Percentiles rank a stretch among this genome's conserved stretches.
Evolutionary conservation across 2,329 filamentous ascomycete genomes (phyloP).

Genomic region (Sarocladium strictum): DNA sequence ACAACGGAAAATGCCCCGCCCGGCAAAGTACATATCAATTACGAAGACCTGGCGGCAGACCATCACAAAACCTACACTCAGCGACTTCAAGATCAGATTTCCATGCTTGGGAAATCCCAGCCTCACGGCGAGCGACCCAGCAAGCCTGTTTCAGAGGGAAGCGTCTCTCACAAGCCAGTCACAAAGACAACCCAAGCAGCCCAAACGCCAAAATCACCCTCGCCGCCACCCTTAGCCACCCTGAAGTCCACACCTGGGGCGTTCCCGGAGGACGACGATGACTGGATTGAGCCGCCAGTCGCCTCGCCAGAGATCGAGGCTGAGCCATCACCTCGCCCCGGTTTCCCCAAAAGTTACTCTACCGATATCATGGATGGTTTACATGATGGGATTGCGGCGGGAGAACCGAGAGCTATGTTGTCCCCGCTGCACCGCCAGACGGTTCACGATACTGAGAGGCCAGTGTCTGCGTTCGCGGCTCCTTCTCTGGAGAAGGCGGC

Average conservation of each 20-base stretch:
- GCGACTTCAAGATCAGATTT: slow-evolving; percentile 87
- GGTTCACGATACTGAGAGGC: neutral
- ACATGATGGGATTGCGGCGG: slow-evolving; percentile 29
- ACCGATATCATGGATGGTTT: slow-evolving; percentile 56
- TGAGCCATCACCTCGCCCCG: slow-evolving; percentile 33
- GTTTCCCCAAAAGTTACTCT: slow-evolving; percentile 54
- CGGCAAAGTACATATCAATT: slow-evolving; percentile 9
- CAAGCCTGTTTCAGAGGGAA: slow-evolving; percentile 38
- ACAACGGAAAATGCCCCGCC: slow-evolving; percentile 16
- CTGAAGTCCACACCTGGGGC: slow-evolving; percentile 49
- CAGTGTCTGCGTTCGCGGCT: neutral
- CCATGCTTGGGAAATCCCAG: slow-evolving; percentile 56
- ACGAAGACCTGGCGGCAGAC: slow-evolving; percentile 16
- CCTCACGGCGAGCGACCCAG: slow-evolving; percentile 39
- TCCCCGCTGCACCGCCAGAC: slow-evolving; percentile 17
- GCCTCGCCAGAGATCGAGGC: slow-evolving; percentile 16
- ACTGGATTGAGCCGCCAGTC: slow-evolving; percentile 55
- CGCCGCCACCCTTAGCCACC: slow-evolving; percentile 20
- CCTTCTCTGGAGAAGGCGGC: slow-evolving; percentile 51
- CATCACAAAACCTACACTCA: slow-evolving; percentile 93
- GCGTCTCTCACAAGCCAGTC: slow-evolving; percentile 24
- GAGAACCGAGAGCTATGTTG: slow-evolving; percentile 39
- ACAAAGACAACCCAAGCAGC: slow-evolving; percentile 19
- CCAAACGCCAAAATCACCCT: slow-evolving; percentile 22
- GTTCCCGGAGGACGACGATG: slow-evolving; percentile 56